Conservation (phyloP, 2,329 filamentous ascomycete species). For the Talaromyces sp. region DNA sequence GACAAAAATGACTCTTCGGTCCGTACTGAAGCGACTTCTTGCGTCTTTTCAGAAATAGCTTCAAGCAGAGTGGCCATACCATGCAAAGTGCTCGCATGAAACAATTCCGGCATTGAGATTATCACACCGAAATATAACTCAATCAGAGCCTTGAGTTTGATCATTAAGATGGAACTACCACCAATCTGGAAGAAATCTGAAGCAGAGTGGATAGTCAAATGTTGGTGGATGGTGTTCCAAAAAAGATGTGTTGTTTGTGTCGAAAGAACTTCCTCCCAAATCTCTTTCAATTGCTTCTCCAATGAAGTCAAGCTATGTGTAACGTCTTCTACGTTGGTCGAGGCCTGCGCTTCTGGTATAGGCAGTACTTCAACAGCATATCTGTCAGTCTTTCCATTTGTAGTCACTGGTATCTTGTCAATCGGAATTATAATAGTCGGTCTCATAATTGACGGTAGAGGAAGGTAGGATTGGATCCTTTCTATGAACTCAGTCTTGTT, state of each 20-base stretch:
- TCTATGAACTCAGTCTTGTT: neutral
- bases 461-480: neutral
- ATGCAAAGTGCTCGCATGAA: slow-evolving; percentile 24
- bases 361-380: slow-evolving; percentile 21
- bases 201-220: no score
- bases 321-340: neutral
- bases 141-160: slow-evolving; percentile 20
- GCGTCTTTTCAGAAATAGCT: no score
- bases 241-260: neutral
- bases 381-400: slow-evolving; percentile 31
- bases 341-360: slow-evolving; percentile 21
- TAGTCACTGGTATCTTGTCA: slow-evolving; percentile 27
- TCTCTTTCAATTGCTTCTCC: neutral
- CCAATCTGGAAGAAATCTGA: slow-evolving; percentile 35
- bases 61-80: slow-evolving; percentile 15
- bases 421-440: slow-evolving; percentile 31
- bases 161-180: slow-evolving; percentile 33
- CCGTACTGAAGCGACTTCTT: neutral
- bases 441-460: slow-evolving; percentile 37
- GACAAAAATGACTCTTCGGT: neutral
- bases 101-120: slow-evolving; percentile 24
- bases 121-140: slow-evolving; percentile 22
- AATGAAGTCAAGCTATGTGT: neutral
- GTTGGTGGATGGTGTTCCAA: no score
- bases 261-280: slow-evolving; percentile 1